Percentiles rank a stretch among this genome's conserved stretches.
Conservation (phyloP, 371 early-diverging fungal genomes). For the Blakeslea trispora region DNA sequence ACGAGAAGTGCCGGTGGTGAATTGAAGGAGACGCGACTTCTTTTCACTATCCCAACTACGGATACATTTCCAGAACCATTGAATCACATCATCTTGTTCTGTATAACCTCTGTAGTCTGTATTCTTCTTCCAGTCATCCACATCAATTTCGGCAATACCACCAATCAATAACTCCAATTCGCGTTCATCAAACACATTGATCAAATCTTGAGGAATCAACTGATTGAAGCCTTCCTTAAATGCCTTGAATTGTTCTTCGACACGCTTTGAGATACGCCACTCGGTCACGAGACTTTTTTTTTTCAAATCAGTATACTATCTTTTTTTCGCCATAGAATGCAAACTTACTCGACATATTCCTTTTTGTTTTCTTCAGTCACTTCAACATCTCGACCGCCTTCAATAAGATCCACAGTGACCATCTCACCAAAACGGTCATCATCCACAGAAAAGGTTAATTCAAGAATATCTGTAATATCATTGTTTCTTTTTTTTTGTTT, state of each 20-base stretch:
- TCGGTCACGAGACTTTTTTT: constrained; percentile 80
- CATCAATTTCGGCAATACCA: constrained; percentile 98
- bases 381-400: constrained; percentile 86
- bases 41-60: constrained; percentile 89
- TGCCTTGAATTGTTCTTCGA: constrained; percentile 94
- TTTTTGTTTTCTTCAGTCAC: constrained; percentile 97
- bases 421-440: constrained; percentile 93
- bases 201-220: constrained; percentile 90
- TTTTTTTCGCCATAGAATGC: too few species aligned
- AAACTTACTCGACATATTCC: constrained; percentile 86
- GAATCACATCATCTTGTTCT: constrained; percentile 92
- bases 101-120: constrained; percentile 98
- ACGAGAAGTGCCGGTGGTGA: constrained; percentile 97
- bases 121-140: constrained; percentile 99
- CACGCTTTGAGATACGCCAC: constrained; percentile 83
- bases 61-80: constrained; percentile 98
- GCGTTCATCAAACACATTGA: constrained; percentile 96
- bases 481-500: constrained; percentile 82
- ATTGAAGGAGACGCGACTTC: constrained; percentile 94
- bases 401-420: constrained; percentile 89
- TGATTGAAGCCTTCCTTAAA: constrained; percentile 96
- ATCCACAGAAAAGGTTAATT: constrained; percentile 90
- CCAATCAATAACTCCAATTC: constrained; percentile 98
- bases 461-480: constrained; percentile 85
- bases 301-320: too few species aligned